Evolutionary conservation across 2,329 filamentous ascomycete species (phyloP), one percentile per base, ranked within the genome.

Genomic region (Aureobasidium sp.): DNA sequence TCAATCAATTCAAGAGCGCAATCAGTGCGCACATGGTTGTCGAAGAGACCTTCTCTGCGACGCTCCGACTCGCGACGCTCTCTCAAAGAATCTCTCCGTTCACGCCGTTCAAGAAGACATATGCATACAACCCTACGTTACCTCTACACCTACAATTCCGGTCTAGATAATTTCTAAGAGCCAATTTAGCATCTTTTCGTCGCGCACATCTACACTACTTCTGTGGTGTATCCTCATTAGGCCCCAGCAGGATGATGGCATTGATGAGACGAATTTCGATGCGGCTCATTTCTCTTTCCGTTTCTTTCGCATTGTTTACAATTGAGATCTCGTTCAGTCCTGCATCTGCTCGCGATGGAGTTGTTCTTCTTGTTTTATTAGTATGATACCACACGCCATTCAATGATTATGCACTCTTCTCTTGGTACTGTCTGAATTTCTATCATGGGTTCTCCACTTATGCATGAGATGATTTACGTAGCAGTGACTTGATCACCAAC

Each of bases 401-500:
- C 41, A 59, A 59, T 48, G 55, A 59, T 39, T 59, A 47, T 34
- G 27, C 26, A 34, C n/a, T 46, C 17, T 56, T 5, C 24, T 46
- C 36, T 39, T 6, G 6, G 12, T 27, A 20, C 20, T 46, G 12
- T 27, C 27, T 46, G 13, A 27, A 5, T 3, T 6, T 17, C 5
- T 17, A 12, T 27, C 43, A 24, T 27, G 24, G 9, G 1, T 15
- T 17, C 17, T 15, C 5, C 13, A 46, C 12, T 27, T 46, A 1
- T 46, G 24, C 24, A 46, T 27, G 20, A 15, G 20, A 48, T 13
- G 2, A 26, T 27, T 10, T 36, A 52, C n/a, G 12, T 24, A n/a
- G 34, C 34, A 2, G 24, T 44, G 13, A 69, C 64, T 12, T 41
- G 52, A 62, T 67, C 67, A 6, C 67, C 67, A 39, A 64, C 64